A percentile compares a stretch with the other conserved stretches of the same genome.
Conservation (phyloP, 345 rosid species). For the Dipteronia sinensis region DNA sequence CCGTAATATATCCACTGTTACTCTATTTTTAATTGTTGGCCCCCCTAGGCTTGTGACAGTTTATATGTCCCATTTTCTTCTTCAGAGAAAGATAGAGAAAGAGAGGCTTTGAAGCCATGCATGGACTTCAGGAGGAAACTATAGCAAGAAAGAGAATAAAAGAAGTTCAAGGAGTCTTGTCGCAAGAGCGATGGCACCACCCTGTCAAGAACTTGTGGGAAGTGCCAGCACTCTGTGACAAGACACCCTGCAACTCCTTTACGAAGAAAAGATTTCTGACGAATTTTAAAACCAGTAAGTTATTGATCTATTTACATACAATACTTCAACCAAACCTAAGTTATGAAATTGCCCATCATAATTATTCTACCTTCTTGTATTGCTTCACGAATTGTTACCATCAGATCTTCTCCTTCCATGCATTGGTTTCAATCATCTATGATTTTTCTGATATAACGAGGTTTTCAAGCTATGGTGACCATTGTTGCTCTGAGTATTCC, state of each 20-base stretch:
- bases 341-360: no score
- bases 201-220: not conserved
- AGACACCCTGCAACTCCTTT: constrained; percentile 31
- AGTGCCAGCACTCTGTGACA: constrained; percentile 48
- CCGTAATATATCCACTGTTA: no score
- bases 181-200: constrained; percentile 36
- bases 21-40: not conserved
- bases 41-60: not conserved
- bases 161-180: constrained; percentile 27
- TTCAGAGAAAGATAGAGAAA: not conserved
- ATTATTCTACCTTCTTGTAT: not conserved
- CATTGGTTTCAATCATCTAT: not conserved
- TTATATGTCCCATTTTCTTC: not conserved
- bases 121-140: not conserved
- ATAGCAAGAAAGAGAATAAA: not conserved
- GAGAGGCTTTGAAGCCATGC: not conserved
- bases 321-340: no score
- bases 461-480: not conserved
- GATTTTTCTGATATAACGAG: not conserved
- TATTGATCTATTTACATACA: no score
- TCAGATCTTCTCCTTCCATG: not conserved
- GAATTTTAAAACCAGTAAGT: not conserved
- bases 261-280: not conserved
- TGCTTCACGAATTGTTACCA: not conserved
- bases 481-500: not conserved